Evolutionary conservation across 176 grass and related monocot genomes (phyloP), one percentile per base, ranked within the genome.

Genomic region (Puccinellia tenuiflora): DNA sequence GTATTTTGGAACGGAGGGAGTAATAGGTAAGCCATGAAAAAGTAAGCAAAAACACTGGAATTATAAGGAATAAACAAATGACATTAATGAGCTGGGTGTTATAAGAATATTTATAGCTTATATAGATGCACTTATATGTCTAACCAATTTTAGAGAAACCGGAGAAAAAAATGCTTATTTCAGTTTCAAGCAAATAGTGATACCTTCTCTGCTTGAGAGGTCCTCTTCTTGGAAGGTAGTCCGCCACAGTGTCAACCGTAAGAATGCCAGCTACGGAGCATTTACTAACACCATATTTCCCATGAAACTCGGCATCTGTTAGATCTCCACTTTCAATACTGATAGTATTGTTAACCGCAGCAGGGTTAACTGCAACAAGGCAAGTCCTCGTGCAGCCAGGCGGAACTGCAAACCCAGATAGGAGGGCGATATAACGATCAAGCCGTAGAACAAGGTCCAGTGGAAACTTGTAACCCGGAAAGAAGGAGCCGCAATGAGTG

Each of bases 401-500:
- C 6, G 90, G 93, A 70, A 94, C 96, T 16, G 89, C 86, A 31
- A 99, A 93, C 0, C 93, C 89, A 12, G 90, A 93, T 1, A 99
- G 85, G 60, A 99, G 81, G 0, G 77, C 91, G 21, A 99, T 76
- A 81, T 92, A 95, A 30, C 91, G 91, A 78, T 96, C 90, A 35
- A 99, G 78, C n/a, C 92, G 81, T 31, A 99, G 87, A 76, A 93
- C 66, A 46, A 99, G 88, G 92, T 99, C 96, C 21, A 95, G 9
- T 0, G 96, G 96, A 56, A 99, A 99, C 22, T 84, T 85, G 81
- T 93, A 96, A 17, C 86, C 89, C 1, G 96, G 96, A 63, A 95
- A 99, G 83, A 99, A 99, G 3, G 92, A 95, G 63, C 96, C 85
- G 67, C 96, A 99, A 64, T 96, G 96, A 18, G 96, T 96, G 85